A percentile compares a stretch with the other conserved stretches of the same genome.
Conservation (phyloP, 768 basidiomycete species). For the Cytidiella melzeri region DNA sequence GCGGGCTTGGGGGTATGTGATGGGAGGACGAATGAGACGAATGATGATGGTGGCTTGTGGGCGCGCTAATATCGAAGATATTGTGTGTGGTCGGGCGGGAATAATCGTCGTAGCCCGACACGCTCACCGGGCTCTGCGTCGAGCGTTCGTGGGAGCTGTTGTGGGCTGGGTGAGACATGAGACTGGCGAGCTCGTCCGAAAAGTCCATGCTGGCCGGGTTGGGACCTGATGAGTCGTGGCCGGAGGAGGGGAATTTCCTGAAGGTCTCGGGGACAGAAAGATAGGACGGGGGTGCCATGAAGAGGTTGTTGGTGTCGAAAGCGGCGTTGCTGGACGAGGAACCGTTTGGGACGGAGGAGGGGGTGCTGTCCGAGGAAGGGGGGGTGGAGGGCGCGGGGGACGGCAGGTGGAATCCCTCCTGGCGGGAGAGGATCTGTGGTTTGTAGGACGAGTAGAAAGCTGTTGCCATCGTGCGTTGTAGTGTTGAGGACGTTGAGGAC, state of each 20-base stretch:
- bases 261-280: conserved; percentile 49
- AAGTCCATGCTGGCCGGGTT: conserved; percentile 41
- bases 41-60: conserved; percentile 29
- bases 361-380: conserved; percentile 7
- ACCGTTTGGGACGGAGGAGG: conserved; percentile 15
- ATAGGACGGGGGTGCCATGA: conserved; percentile 38
- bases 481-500: neutral
- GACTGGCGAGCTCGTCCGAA: conserved; percentile 58
- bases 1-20: conserved; percentile 15
- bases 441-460: conserved; percentile 35
- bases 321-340: conserved; percentile 21
- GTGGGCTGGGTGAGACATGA: conserved; percentile 37
- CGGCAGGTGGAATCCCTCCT: conserved; percentile 70
- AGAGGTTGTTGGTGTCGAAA: conserved; percentile 31
- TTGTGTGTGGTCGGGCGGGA: conserved; percentile 41
- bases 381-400: conserved; percentile 14
- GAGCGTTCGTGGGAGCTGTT: conserved; percentile 37
- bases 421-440: conserved; percentile 47
- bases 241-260: conserved; percentile 41
- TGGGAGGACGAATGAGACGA: conserved; percentile 14
- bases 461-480: conserved; percentile 16
- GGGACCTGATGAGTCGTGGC: conserved; percentile 12
- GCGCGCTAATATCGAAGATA: conserved; percentile 59
- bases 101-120: conserved; percentile 23
- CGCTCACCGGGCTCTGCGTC: conserved; percentile 28